Percentiles rank a stretch among this genome's conserved stretches.
phyloP scores from a whole-genome alignment of 306 rosid genomes.

The Prunus salicina region DNA sequence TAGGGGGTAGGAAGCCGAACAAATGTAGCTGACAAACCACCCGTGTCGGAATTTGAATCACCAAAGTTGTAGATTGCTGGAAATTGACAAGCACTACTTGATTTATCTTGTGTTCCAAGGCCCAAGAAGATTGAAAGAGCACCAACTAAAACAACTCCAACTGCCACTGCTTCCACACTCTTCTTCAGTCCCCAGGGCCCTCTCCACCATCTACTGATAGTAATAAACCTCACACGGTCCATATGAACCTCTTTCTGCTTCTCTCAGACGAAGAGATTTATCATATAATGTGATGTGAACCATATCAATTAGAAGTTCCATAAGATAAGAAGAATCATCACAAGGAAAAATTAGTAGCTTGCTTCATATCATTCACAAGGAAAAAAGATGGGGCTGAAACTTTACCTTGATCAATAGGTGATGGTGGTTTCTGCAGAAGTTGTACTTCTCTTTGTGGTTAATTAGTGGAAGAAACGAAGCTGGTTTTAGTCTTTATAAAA shows the following conservation, averaged over 20 bases:
- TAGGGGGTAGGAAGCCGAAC: conserved; percentile 8
- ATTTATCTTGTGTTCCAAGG: not conserved
- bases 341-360: not conserved
- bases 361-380: not conserved
- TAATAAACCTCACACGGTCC: not conserved
- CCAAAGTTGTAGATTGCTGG: conserved; percentile 33
- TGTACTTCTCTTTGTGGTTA: conserved; percentile 1
- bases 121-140: not conserved
- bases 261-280: not conserved
- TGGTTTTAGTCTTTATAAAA: not conserved
- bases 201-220: not conserved
- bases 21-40: conserved; percentile 22
- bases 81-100: conserved; percentile 7
- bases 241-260: not conserved
- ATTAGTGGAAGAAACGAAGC: conserved; percentile 5
- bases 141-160: conserved; percentile 25
- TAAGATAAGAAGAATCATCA: too few species aligned
- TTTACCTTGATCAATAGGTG: not conserved
- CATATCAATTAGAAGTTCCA: not conserved
- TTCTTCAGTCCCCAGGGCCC: conserved; percentile 3
- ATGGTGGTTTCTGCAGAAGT: not conserved
- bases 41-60: conserved; percentile 32
- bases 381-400: not conserved
- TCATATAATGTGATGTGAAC: not conserved
- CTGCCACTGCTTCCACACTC: conserved; percentile 3